Evolutionary conservation across 2,329 filamentous ascomycete genomes (phyloP), one percentile per base, ranked within the genome.

Genomic region (Macrophomina pseudophaseolina): DNA sequence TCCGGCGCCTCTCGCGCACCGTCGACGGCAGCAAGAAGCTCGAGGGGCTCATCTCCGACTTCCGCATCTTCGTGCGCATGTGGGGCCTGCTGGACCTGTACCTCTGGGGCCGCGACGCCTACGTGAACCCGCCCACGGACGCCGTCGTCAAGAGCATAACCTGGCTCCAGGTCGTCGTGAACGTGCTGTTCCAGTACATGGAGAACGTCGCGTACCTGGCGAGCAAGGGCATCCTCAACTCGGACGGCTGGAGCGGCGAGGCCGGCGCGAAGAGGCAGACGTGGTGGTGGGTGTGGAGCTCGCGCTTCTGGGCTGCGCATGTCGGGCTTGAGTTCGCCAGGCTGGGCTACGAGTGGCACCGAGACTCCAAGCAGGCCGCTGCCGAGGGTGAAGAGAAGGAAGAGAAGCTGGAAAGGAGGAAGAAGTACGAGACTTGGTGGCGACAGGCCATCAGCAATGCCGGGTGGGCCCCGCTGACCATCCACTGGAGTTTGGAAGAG

Each of bases 121-220:
- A 74, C 63, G 60, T 67, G 1, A 65, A 77, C 75, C 65, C 74
- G 12, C 54, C 75, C 23, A 74, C 74, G 33, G 73, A 78, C 11
- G 75, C 72, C 59, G 64, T 69, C 42, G 65, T 73, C 56, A 71
- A 71, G 64, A 69, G 68, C 0, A 80, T 97, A 53, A 86, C 87
- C 28, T 90, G 88, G 78, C 81, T 86, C 6, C 91, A 95, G 77
- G 86, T 97, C 23, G 70, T 84, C 11, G 84, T 87, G 11, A 91
- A 91, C 76, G 79, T 90, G 9, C 75, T 82, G 9, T 97, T 91
- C 81, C 93, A 97, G 79, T 80, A 87, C 1, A 84, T 94, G 48
- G 95, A 99, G 82, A 97, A 97, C 80, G 85, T 86, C 46, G 91
- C 91, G 16, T 97, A 91, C 81, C 85, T 98, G 44, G 85, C 88